Evolutionary conservation across 805 yeast genomes (phyloP).

Genomic region (Candida tammaniensis): DNA sequence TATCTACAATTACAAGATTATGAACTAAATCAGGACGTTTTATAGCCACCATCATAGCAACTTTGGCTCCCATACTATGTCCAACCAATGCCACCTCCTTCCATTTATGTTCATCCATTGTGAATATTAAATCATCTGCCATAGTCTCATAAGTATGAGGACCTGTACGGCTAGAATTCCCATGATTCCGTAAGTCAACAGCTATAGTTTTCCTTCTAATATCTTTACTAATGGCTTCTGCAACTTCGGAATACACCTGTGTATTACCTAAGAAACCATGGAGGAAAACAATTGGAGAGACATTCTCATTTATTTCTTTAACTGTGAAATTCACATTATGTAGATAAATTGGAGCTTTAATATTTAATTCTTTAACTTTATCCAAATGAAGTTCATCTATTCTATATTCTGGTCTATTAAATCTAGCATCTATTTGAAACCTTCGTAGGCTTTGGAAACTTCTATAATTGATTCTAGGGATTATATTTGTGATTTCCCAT

Average conservation of each 20-base stretch:
- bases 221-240: slow-evolving; percentile 27
- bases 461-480: slow-evolving; percentile 61
- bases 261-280: slow-evolving; percentile 58
- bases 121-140: slow-evolving; percentile 41
- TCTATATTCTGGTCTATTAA: no score
- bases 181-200: slow-evolving; percentile 57
- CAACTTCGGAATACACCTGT: slow-evolving; percentile 40
- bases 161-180: slow-evolving; percentile 41
- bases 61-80: slow-evolving; percentile 63
- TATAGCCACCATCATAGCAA: slow-evolving; percentile 46
- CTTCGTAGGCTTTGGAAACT: slow-evolving; percentile 32
- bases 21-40: slow-evolving; percentile 36
- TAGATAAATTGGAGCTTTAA: slow-evolving; percentile 6
- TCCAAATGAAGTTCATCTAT: slow-evolving; percentile 1
- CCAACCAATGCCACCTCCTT: slow-evolving; percentile 35
- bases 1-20: slow-evolving; percentile 48
- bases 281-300: slow-evolving; percentile 41
- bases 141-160: slow-evolving; percentile 46
- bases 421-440: no score
- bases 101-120: slow-evolving; percentile 23
- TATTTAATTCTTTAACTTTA: slow-evolving; percentile 5
- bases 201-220: slow-evolving; percentile 36
- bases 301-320: slow-evolving; percentile 1
- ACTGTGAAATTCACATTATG: slow-evolving; percentile 12
- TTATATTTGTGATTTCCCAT: no score